These are phyloP conservation scores for Cryptococcus sp. DNA, from an alignment of 1,284 basidiomycete species.

Conservation along the genomic window DNA sequence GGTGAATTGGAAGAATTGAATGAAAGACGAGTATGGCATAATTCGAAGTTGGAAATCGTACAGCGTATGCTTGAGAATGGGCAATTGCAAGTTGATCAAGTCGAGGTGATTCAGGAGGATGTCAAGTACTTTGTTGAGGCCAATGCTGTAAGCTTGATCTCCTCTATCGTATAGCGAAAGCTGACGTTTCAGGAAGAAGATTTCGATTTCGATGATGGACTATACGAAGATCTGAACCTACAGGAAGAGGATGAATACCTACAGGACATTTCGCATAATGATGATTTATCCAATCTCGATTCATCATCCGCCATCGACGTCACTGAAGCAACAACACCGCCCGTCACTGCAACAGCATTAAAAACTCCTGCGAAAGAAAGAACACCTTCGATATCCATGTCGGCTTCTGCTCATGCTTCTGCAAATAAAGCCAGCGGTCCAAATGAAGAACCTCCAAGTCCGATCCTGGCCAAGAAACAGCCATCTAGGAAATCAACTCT, in stretches of 20 bases:
- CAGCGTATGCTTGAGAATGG: constrained; percentile 93
- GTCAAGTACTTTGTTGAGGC: constrained; percentile 95
- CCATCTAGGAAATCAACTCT: constrained; percentile 26
- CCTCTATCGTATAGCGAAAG: constrained; percentile 2
- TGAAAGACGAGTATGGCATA: constrained; percentile 94
- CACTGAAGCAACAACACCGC: constrained; percentile 5
- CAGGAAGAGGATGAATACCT: constrained; percentile 85
- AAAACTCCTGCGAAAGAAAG: constrained; percentile 42
- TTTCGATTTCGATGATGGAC: constrained; percentile 95
- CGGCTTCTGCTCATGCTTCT: not conserved
- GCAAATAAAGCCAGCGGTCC: constrained; percentile 2
- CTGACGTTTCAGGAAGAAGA: constrained; percentile 71
- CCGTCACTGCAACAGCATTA: constrained; percentile 8
- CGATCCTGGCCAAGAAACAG: constrained; percentile 32
- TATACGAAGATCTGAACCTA: constrained; percentile 97
- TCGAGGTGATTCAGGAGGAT: constrained; percentile 83
- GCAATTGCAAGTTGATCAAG: constrained; percentile 74
- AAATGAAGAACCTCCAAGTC: constrained; percentile 30
- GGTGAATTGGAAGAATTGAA: constrained; percentile 85
- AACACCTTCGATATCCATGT: constrained; percentile 20
- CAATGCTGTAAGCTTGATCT: constrained; percentile 72
- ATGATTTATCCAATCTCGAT: constrained; percentile 53
- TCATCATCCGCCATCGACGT: constrained; percentile 49
- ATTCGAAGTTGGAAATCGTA: constrained; percentile 87
- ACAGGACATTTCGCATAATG: constrained; percentile 68